A percentile compares a stretch with the other conserved stretches of the same genome.
phyloP scores from a whole-genome alignment of 2,329 filamentous ascomycete species.

The Claviceps citrina region DNA sequence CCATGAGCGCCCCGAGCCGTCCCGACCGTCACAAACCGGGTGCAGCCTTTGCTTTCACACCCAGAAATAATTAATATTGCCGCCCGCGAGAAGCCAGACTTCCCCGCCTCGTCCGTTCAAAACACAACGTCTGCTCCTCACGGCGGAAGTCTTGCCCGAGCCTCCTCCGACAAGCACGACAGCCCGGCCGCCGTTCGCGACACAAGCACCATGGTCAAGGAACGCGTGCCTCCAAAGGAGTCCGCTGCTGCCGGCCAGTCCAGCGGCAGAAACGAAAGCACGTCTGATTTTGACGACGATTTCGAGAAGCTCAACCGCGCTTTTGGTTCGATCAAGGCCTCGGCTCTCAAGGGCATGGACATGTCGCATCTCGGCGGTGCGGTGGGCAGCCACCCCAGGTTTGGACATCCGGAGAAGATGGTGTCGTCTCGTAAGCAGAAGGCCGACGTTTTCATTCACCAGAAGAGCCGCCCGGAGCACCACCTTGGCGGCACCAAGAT shows the following conservation, averaged over 20 bases:
- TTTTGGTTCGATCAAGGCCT: conserved; percentile 14
- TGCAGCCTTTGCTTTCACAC: conserved; percentile 18
- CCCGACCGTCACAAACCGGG: conserved; percentile 14
- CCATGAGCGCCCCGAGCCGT: conserved; percentile 9
- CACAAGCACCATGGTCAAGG: conserved; percentile 28
- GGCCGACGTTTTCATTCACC: conserved; percentile 39
- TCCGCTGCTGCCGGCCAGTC: background rate
- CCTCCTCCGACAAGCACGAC: background rate
- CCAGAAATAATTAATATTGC: conserved; percentile 17
- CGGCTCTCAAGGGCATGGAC: conserved; percentile 8
- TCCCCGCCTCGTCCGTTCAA: conserved; percentile 6
- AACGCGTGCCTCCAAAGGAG: conserved; percentile 24
- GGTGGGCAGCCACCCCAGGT: conserved; percentile 13
- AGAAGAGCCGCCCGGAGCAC: conserved; percentile 40
- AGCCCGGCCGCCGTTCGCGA: conserved; percentile 7
- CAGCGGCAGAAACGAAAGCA: conserved; percentile 5
- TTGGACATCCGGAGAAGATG: conserved; percentile 27
- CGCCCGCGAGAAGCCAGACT: conserved; percentile 11
- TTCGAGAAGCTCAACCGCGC: conserved; percentile 19
- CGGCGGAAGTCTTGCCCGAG: background rate
- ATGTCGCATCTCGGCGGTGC: background rate
- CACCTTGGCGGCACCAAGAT: conserved; percentile 33
- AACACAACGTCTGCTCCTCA: background rate
- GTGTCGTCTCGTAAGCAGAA: conserved; percentile 38
- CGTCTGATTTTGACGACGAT: conserved; percentile 19